These are phyloP conservation scores for Trichosporon inkin DNA, from an alignment of 1,284 basidiomycete species.

Conservation along the genomic window DNA sequence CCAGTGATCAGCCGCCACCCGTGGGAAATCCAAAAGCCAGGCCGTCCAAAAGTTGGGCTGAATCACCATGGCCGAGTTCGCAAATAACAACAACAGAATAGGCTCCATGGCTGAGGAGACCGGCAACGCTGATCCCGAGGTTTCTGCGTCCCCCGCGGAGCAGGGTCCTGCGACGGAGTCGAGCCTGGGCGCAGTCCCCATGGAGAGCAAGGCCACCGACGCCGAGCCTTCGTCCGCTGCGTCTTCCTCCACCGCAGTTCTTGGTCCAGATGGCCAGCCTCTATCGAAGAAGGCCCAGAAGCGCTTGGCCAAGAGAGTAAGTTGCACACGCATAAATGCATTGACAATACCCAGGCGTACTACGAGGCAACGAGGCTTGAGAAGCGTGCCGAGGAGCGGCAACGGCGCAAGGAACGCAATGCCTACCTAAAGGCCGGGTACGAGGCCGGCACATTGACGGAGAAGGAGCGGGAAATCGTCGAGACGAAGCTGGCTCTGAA, in stretches of 20 bases:
- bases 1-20: neutral
- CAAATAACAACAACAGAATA: neutral
- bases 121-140: neutral
- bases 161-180: neutral
- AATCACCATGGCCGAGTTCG: neutral
- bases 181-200: neutral
- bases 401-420: conserved; percentile 26
- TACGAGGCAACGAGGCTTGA: conserved; percentile 30
- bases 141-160: neutral
- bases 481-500: conserved; percentile 29
- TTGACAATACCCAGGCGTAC: conserved; percentile 1
- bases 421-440: conserved; percentile 28
- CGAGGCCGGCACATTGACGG: conserved; percentile 36
- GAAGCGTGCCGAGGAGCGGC: conserved; percentile 37
- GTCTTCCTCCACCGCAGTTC: neutral
- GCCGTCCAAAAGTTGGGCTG: conserved; percentile 1
- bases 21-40: neutral
- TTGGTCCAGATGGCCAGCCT: neutral
- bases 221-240: neutral
- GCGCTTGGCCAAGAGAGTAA: conserved; percentile 36
- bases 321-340: conserved; percentile 12
- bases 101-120: conserved; percentile 1
- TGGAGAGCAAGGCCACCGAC: neutral
- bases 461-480: conserved; percentile 27
- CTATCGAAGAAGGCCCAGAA: conserved; percentile 37